Evolutionary conservation across 2,329 filamentous ascomycete genomes (phyloP), one percentile per base, ranked within the genome.

Genomic region (Whalleya microplaca): DNA sequence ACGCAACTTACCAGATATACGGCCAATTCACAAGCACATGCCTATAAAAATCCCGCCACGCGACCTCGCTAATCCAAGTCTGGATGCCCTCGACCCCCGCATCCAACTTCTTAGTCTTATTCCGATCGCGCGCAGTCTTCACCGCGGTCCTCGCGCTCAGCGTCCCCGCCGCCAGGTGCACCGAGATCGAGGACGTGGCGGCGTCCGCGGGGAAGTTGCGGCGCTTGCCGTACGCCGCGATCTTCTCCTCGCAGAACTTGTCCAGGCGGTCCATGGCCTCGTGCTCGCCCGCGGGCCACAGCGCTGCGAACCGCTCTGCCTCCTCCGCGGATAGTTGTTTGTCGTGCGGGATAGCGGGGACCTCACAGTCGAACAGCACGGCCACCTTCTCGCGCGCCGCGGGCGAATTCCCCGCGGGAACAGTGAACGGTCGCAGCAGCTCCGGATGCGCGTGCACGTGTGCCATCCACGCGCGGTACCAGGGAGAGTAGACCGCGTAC

Each of bases 31-130:
- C 90, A 4, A 96, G 75, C 2, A 96, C 90, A 70, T 95, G 90
- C 67, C 88, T 91, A 75, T 96, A 96, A 68, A 96, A 96, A 67
- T 96, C 91, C 14, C 91, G 80, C 91, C 91, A 95, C 0, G 90
- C 91, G 2, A 96, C 80, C 72, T 96, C 91, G 51, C 87, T 87
- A 61, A 95, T 91, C 91, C 91, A 96, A 0, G 80, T 79, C 48
- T 82, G 78, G 54, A 90, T 87, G 0, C 90, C 90, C 16, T 83
- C 73, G 19, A 82, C 80, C 0, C 89, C 88, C 1, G 78, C 83
- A 57, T 92, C 84, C 1, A 96, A 79, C 55, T 85, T 84, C 69
- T 83, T 84, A 1, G 82, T 83, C 56, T 66, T 71, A 50, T 72
- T 71, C 8, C 63, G 62, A 21, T 70, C 68, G 23, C 3, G 87